A percentile compares a stretch with the other conserved stretches of the same genome.
Evolutionary conservation across 108 stramenopile species (phyloP).

Genomic region (Skeletonema tropicum): DNA sequence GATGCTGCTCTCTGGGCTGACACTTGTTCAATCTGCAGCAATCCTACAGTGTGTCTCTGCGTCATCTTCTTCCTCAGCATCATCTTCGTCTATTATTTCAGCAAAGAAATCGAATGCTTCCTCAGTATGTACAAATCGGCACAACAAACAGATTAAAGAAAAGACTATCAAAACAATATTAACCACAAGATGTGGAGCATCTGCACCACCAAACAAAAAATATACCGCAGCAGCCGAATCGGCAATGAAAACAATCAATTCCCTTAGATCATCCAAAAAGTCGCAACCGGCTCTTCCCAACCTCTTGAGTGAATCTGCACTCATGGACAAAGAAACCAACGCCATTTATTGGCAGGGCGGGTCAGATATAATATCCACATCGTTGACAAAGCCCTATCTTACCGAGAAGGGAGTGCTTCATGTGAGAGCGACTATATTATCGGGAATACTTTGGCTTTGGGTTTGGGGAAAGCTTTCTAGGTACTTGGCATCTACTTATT

Average conservation of each 20-base stretch:
- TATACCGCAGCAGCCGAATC: constrained; percentile 22
- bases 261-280: background rate
- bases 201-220: constrained; percentile 22
- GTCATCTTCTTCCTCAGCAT: background rate
- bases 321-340: constrained; percentile 80
- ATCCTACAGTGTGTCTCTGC: background rate
- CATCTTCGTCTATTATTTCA: background rate
- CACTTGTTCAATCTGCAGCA: background rate
- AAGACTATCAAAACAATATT: background rate
- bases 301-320: constrained; percentile 58
- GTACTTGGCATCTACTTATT: constrained; percentile 14
- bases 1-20: background rate
- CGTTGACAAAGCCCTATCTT: constrained; percentile 45
- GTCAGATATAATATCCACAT: constrained; percentile 39
- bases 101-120: too few species aligned
- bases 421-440: constrained; percentile 48
- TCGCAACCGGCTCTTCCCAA: constrained; percentile 2
- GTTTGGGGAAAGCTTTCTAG: constrained; percentile 46
- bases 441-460: constrained; percentile 37
- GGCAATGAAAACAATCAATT: constrained; percentile 34
- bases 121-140: too few species aligned
- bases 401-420: constrained; percentile 42
- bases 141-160: too few species aligned
- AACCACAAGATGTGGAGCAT: background rate
- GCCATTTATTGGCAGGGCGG: constrained; percentile 82